Evolutionary conservation across 768 basidiomycete species (phyloP).

Genomic region (Daedaleopsis nitida): DNA sequence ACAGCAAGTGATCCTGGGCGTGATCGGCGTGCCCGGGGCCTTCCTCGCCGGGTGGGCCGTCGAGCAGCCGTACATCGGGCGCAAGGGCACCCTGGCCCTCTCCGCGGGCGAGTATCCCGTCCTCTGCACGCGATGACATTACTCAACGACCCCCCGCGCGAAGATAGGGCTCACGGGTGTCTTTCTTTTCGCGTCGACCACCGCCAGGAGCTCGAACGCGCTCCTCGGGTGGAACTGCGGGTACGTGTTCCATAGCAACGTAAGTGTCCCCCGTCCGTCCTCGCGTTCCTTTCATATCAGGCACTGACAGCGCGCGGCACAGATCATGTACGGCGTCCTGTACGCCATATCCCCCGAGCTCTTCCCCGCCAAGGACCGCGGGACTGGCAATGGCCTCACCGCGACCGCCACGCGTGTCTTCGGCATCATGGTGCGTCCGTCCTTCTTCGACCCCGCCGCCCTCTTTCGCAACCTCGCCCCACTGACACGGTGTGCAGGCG

Average conservation of each 20-base stretch:
- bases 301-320: not conserved
- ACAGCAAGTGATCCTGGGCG: constrained; percentile 71
- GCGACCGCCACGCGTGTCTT: constrained; percentile 64
- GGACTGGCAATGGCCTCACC: constrained; percentile 69
- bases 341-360: constrained; percentile 72
- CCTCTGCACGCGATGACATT: constrained; percentile 29
- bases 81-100: constrained; percentile 65
- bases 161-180: constrained; percentile 68
- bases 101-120: constrained; percentile 54
- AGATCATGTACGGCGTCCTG: constrained; percentile 78
- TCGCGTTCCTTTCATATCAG: not conserved
- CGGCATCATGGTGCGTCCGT: constrained; percentile 60
- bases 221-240: constrained; percentile 82
- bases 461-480: not conserved
- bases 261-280: constrained; percentile 15
- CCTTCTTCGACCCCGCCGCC: not conserved
- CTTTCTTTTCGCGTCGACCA: constrained; percentile 76
- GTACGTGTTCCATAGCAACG: constrained; percentile 33
- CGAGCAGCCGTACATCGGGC: constrained; percentile 62
- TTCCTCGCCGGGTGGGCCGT: constrained; percentile 73
- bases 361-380: constrained; percentile 72
- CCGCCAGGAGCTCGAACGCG: constrained; percentile 65
- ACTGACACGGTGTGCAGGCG: constrained; percentile 42
- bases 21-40: constrained; percentile 71
- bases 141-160: constrained; percentile 46